Percentiles rank a stretch among this genome's conserved stretches.
Evolutionary conservation across 495 filamentous ascomycete genomes (phyloP).

Genomic region (Margaritispora aquatica): DNA sequence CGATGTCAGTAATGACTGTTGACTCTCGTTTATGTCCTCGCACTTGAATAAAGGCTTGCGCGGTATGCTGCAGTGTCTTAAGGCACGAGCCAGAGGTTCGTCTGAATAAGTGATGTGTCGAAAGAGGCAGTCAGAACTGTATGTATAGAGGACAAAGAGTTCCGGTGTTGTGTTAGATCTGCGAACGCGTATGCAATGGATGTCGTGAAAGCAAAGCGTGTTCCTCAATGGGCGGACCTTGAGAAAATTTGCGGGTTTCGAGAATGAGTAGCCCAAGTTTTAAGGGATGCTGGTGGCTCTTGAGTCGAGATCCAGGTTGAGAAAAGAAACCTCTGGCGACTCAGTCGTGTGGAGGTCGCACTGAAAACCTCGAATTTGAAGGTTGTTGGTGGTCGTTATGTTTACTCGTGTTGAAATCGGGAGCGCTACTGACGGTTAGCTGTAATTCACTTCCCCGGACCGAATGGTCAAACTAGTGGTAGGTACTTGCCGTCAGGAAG

Average conservation of each 20-base stretch:
- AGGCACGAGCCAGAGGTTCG: conserved; percentile 28
- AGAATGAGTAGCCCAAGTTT: too few relatives aligned
- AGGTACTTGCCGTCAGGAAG: neutral
- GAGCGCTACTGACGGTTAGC: conserved; percentile 4
- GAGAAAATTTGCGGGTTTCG: too few relatives aligned
- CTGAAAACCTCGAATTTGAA: too few relatives aligned
- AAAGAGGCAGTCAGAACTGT: neutral
- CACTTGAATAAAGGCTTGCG: neutral
- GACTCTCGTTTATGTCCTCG: neutral
- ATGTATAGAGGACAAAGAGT: neutral
- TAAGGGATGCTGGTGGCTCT: too few relatives aligned
- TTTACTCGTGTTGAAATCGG: neutral
- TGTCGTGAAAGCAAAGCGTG: neutral
- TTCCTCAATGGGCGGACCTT: too few relatives aligned
- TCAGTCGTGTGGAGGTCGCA: too few relatives aligned
- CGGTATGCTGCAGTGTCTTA: conserved; percentile 21
- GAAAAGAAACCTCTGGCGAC: neutral
- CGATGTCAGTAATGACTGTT: neutral
- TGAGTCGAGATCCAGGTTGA: too few relatives aligned
- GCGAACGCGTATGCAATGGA: too few relatives aligned
- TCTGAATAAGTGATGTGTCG: conserved; percentile 22
- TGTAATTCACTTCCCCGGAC: neutral
- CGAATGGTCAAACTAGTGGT: neutral
- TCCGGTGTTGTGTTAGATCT: too few relatives aligned
- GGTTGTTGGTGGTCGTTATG: neutral